Evolutionary conservation across 2,329 filamentous ascomycete species (phyloP).

Genomic region (Cercospora sesami): DNA sequence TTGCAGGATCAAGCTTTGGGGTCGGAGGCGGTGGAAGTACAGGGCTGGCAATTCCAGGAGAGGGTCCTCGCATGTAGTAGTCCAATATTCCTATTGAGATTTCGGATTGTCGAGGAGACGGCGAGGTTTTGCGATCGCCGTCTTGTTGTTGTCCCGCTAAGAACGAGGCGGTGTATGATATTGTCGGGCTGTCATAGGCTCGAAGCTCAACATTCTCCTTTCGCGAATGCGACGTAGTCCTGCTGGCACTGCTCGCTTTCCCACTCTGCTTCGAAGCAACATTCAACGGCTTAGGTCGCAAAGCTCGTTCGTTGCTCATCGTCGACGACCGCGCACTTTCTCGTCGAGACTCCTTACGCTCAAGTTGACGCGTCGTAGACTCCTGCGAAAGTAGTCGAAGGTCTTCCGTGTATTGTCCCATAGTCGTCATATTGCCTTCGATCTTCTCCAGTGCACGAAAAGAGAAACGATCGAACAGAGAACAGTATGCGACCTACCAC

Average conservation of each 20-base stretch:
- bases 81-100: slow-evolving; percentile 38
- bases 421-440: neutral
- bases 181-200: neutral
- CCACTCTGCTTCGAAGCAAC: neutral
- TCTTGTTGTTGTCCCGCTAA: neutral
- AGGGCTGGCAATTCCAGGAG: neutral
- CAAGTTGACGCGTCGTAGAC: neutral
- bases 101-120: slow-evolving; percentile 33
- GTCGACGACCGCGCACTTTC: neutral
- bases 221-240: neutral
- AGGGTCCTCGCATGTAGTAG: slow-evolving; percentile 32
- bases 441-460: too few relatives aligned
- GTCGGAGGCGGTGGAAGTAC: slow-evolving; percentile 21
- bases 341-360: neutral
- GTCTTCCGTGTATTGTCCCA: neutral
- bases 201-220: neutral
- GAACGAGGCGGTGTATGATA: neutral
- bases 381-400: neutral
- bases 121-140: slow-evolving; percentile 13
- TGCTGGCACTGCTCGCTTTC: neutral
- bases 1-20: slow-evolving; percentile 30
- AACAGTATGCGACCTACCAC: neutral
- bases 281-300: neutral
- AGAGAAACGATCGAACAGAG: neutral
- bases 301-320: neutral